Percentiles rank a stretch among this genome's conserved stretches.
These are phyloP conservation scores for Fusarium sp. DNA, from an alignment of 2,329 filamentous ascomycete genomes.

Conservation along the genomic window DNA sequence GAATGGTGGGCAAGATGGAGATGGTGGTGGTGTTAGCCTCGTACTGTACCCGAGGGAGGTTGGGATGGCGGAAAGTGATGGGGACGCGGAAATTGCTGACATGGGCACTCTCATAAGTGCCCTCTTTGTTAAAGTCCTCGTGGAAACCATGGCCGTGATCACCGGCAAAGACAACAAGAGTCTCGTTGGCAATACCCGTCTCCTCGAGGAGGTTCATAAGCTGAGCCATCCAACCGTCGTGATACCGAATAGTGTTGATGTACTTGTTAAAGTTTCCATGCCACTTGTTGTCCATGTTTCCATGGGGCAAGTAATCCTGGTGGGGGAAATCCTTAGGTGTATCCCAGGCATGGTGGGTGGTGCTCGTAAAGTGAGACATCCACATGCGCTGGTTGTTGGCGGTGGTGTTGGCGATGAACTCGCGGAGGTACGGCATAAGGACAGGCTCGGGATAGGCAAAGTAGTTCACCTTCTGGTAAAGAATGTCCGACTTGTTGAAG, in stretches of 20 bases:
- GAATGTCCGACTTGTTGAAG: conserved; percentile 39
- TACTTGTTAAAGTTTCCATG: conserved; percentile 50
- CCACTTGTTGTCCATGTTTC: conserved; percentile 41
- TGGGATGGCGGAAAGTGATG: conserved; percentile 49
- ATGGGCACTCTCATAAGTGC: conserved; percentile 50
- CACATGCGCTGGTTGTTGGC: conserved; percentile 51
- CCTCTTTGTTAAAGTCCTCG: conserved; percentile 46
- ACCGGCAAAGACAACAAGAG: conserved; percentile 49
- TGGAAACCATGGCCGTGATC: conserved; percentile 52
- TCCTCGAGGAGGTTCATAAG: conserved; percentile 50
- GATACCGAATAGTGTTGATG: conserved; percentile 49
- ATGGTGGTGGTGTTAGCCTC: conserved; percentile 48
- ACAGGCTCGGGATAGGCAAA: conserved; percentile 50
- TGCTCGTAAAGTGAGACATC: conserved; percentile 52
- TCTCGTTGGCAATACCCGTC: conserved; percentile 50
- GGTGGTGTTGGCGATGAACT: conserved; percentile 49
- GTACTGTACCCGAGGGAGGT: conserved; percentile 48
- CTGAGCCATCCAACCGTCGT: conserved; percentile 49
- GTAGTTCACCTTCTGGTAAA: conserved; percentile 47
- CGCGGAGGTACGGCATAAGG: conserved; percentile 47
- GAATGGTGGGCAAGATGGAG: conserved; percentile 50
- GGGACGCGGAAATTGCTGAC: conserved; percentile 50
- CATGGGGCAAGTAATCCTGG: conserved; percentile 36
- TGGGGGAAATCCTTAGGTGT: conserved; percentile 37
- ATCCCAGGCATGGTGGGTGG: conserved; percentile 50